Conservation (phyloP, 202 grass and related monocot genomes). For the Brachypodium distachyon region DNA sequence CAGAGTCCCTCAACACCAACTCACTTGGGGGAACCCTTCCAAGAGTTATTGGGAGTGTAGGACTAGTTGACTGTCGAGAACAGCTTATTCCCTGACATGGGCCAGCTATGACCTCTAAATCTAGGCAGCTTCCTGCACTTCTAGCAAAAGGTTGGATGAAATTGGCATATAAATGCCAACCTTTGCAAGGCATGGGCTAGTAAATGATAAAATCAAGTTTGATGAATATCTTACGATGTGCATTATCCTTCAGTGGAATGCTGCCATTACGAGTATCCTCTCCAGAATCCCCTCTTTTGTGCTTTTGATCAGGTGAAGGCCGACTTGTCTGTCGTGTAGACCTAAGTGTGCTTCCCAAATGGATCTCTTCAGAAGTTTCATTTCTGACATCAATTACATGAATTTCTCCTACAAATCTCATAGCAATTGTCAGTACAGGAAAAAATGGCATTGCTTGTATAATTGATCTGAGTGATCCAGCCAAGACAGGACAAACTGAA, state of each 20-base stretch:
- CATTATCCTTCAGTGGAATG: slow-evolving; percentile 37
- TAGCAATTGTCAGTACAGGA: slow-evolving; percentile 6
- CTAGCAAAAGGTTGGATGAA: slow-evolving; percentile 46
- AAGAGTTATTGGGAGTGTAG: slow-evolving; percentile 42
- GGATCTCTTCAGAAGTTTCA: slow-evolving; percentile 40
- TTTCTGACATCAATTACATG: slow-evolving; percentile 55
- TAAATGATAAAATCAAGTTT: slow-evolving; percentile 16
- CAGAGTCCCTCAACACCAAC: slow-evolving; percentile 63
- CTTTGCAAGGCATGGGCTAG: not conserved
- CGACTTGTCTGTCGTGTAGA: slow-evolving; percentile 22
- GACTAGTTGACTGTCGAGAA: slow-evolving; percentile 41
- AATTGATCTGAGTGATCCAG: not conserved
- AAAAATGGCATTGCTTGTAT: not conserved
- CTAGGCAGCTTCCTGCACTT: slow-evolving; percentile 61
- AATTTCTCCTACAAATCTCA: slow-evolving; percentile 52
- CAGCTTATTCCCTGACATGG: slow-evolving; percentile 50
- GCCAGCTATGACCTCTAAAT: slow-evolving; percentile 72
- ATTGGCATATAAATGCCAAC: slow-evolving; percentile 13
- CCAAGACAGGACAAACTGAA: not conserved
- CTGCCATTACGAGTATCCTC: slow-evolving; percentile 20
- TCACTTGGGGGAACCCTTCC: slow-evolving; percentile 68
- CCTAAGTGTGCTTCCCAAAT: slow-evolving; percentile 55
- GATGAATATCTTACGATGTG: slow-evolving; percentile 39
- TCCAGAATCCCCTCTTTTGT: slow-evolving; percentile 21
- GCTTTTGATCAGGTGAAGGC: slow-evolving; percentile 33